Conservation (phyloP, 257 asterid genomes). For the Lavandula angustifolia region DNA sequence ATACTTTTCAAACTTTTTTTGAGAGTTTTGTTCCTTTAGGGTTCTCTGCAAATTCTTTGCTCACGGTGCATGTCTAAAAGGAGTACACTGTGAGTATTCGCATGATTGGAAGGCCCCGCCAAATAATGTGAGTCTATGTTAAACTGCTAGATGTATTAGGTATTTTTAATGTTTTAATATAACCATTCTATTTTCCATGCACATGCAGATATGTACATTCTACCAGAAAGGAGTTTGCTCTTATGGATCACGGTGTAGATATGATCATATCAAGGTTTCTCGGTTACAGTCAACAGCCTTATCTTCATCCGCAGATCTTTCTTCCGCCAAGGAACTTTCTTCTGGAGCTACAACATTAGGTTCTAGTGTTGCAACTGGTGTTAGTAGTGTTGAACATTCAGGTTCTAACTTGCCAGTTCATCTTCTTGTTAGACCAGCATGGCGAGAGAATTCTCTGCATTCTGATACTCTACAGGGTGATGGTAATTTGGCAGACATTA, state of each 20-base stretch:
- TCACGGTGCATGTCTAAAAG: slow-evolving; percentile 92
- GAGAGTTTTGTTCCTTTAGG: slow-evolving; percentile 47
- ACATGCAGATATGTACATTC: slow-evolving; percentile 78
- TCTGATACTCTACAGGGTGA: slow-evolving; percentile 40
- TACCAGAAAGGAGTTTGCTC: slow-evolving; percentile 89
- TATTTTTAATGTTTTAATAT: slow-evolving; percentile 21
- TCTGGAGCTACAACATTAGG: slow-evolving; percentile 41
- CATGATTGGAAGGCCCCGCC: slow-evolving; percentile 85
- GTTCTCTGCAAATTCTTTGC: slow-evolving; percentile 93
- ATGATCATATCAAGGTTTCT: slow-evolving; percentile 74
- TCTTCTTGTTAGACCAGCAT: slow-evolving; percentile 42
- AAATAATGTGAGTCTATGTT: slow-evolving; percentile 52
- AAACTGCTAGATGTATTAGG: slow-evolving; percentile 26
- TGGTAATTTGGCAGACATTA: slow-evolving; percentile 38
- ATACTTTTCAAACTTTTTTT: slow-evolving; percentile 1
- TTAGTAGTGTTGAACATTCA: slow-evolving; percentile 38
- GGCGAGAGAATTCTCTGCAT: slow-evolving; percentile 47
- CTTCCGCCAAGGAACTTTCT: slow-evolving; percentile 40
- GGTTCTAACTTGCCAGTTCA: slow-evolving; percentile 39
- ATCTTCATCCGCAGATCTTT: slow-evolving; percentile 50
- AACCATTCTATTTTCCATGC: slow-evolving; percentile 7
- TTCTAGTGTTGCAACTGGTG: slow-evolving; percentile 29
- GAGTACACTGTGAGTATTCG: slow-evolving; percentile 85
- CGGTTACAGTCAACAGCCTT: slow-evolving; percentile 50
- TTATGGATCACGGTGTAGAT: slow-evolving; percentile 89